Conservation (phyloP, 805 yeast species). For the Cyberlindnera americana region DNA sequence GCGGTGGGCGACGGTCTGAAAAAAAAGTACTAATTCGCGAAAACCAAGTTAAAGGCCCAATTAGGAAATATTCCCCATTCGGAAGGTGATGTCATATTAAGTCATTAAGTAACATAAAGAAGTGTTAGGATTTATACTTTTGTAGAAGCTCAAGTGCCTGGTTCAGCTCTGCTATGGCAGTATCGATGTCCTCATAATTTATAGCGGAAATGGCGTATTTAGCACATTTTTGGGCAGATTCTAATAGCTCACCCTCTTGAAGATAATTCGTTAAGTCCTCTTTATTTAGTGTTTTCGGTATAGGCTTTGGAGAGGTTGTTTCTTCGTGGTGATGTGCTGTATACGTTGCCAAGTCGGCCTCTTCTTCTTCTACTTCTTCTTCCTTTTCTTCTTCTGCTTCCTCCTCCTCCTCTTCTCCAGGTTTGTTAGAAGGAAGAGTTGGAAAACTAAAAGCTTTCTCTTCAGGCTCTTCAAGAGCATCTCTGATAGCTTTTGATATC, state of each 20-base stretch:
- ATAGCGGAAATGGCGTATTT: constrained; percentile 71
- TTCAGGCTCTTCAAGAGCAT: constrained; percentile 7
- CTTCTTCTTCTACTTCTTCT: constrained; percentile 5
- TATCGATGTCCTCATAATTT: constrained; percentile 62
- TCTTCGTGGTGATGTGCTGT: constrained; percentile 3
- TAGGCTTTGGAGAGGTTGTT: not conserved
- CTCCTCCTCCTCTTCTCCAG: constrained; percentile 1
- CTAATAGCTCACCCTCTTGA: constrained; percentile 33
- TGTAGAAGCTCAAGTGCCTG: constrained; percentile 9
- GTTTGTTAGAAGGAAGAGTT: constrained; percentile 8
- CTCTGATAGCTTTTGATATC: constrained; percentile 8
- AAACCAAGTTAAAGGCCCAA: not conserved
- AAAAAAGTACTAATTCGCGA: constrained; percentile 1
- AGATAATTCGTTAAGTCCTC: constrained; percentile 27
- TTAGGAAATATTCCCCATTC: constrained; percentile 2
- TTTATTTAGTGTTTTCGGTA: constrained; percentile 3
- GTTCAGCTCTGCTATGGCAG: constrained; percentile 39
- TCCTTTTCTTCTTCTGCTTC: not conserved
- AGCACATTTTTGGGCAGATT: constrained; percentile 57
- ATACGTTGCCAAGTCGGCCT: not conserved
- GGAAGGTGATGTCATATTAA: too few species aligned
- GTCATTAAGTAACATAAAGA: too few species aligned
- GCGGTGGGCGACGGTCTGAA: not conserved
- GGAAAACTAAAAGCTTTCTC: constrained; percentile 9
- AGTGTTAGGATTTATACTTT: constrained; percentile 1